A percentile compares a stretch with the other conserved stretches of the same genome.
Conservation (phyloP, 768 basidiomycete species). For the Inosperma sp. region DNA sequence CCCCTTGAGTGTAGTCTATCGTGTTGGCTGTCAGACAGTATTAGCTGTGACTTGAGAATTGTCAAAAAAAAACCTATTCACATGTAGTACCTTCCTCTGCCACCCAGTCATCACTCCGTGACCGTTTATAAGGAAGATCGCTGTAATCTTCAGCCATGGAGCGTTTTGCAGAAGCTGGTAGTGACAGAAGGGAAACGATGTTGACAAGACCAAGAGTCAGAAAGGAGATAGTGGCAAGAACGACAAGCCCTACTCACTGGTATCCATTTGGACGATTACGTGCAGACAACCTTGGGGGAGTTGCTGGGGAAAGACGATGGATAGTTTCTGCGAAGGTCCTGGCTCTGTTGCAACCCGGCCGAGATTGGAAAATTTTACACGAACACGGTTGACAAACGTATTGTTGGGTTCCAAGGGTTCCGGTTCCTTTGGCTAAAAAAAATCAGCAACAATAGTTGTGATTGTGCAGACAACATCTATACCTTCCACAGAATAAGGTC, state of each 20-base stretch:
- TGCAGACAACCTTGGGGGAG: conserved; percentile 1
- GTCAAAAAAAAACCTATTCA: no score
- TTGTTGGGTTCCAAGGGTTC: not conserved
- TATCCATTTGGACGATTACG: conserved; percentile 5
- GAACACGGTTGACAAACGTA: conserved; percentile 2
- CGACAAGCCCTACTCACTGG: not conserved
- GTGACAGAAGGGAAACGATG: conserved; percentile 2
- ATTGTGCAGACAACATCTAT: not conserved
- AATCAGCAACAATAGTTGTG: not conserved
- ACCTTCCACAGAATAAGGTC: conserved; percentile 6
- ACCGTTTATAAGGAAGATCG: not conserved
- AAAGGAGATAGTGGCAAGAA: conserved; percentile 6
- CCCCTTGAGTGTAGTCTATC: no score
- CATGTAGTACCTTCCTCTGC: no score
- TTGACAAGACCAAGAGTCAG: conserved; percentile 1
- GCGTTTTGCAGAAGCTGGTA: conserved; percentile 2
- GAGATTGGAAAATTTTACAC: not conserved
- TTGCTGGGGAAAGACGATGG: not conserved
- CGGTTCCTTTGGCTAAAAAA: not conserved
- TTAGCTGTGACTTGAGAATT: no score
- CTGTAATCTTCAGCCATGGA: not conserved
- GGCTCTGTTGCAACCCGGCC: not conserved
- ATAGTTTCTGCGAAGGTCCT: conserved; percentile 4
- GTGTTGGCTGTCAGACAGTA: no score
- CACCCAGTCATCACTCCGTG: no score